Evolutionary conservation across 345 rosid species (phyloP).

Genomic region (Populus ilicifolia): DNA sequence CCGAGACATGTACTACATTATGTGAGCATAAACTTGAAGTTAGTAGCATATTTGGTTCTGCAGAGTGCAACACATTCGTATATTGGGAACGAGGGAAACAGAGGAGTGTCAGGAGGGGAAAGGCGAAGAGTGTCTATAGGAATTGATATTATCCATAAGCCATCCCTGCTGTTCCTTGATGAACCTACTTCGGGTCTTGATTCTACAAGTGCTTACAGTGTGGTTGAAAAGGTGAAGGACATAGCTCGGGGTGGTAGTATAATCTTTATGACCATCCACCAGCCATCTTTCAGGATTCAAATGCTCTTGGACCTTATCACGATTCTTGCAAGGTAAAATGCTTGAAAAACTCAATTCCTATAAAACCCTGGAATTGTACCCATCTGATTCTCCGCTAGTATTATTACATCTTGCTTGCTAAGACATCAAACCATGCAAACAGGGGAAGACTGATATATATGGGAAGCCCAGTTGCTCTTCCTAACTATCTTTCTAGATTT

Average conservation of each 20-base stretch:
- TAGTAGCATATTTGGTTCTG: background rate
- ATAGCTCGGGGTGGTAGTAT: constrained; percentile 73
- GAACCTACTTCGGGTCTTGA: constrained; percentile 94
- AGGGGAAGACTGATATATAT: constrained; percentile 54
- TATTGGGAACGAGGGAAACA: constrained; percentile 74
- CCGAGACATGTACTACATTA: background rate
- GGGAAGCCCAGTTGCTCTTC: constrained; percentile 54
- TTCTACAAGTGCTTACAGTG: constrained; percentile 77
- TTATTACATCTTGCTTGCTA: background rate
- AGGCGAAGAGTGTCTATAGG: constrained; percentile 76
- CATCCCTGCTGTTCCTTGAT: constrained; percentile 69
- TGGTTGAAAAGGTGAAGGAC: constrained; percentile 77
- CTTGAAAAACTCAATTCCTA: background rate
- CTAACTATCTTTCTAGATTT: constrained; percentile 52
- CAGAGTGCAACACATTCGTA: constrained; percentile 48
- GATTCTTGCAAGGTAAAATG: constrained; percentile 20
- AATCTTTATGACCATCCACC: constrained; percentile 75
- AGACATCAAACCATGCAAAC: constrained; percentile 9
- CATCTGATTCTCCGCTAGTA: background rate
- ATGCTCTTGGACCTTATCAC: constrained; percentile 55
- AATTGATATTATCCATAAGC: constrained; percentile 79
- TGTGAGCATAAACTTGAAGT: background rate
- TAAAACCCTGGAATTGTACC: background rate
- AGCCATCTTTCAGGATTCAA: constrained; percentile 63
- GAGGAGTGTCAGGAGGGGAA: constrained; percentile 87